phyloP scores from a whole-genome alignment of 495 filamentous ascomycete species.

The Glonium stellatum region DNA sequence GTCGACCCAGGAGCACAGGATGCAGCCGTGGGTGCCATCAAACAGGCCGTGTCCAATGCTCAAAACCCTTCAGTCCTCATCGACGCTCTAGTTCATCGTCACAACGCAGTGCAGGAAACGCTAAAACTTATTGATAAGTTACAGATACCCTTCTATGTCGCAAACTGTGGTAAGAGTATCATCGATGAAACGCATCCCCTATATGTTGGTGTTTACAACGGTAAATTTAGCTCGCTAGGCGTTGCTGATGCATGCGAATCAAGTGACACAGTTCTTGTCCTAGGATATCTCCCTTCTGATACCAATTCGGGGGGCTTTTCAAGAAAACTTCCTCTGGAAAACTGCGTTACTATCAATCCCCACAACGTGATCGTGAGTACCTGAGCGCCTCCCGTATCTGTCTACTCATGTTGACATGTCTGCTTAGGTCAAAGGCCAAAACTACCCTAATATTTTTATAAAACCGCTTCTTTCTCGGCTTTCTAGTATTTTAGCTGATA shows the following conservation, averaged over 20 bases:
- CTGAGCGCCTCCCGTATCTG: not conserved
- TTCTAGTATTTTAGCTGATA: slow-evolving; percentile 6
- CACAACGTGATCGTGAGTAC: slow-evolving; percentile 25
- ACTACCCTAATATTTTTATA: slow-evolving; percentile 27
- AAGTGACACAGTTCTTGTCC: slow-evolving; percentile 31
- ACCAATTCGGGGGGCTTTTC: slow-evolving; percentile 36
- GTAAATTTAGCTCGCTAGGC: slow-evolving; percentile 24
- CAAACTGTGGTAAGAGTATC: slow-evolving; percentile 35
- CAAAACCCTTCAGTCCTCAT: slow-evolving; percentile 33
- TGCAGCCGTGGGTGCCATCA: slow-evolving; percentile 28
- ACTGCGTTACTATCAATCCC: slow-evolving; percentile 29
- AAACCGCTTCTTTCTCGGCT: slow-evolving; percentile 31
- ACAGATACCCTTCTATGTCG: slow-evolving; percentile 26
- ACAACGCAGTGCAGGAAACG: slow-evolving; percentile 28
- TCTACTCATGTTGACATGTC: slow-evolving; percentile 5
- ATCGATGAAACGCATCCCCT: slow-evolving; percentile 33
- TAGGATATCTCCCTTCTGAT: slow-evolving; percentile 34
- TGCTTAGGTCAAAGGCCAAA: slow-evolving; percentile 22
- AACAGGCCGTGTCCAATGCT: slow-evolving; percentile 27
- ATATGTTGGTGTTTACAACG: slow-evolving; percentile 36
- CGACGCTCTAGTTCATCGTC: slow-evolving; percentile 32
- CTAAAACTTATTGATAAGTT: slow-evolving; percentile 22
- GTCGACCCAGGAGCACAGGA: slow-evolving; percentile 27
- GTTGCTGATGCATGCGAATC: slow-evolving; percentile 16
- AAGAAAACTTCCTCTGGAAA: slow-evolving; percentile 20